Base-by-base conservation (phyloP, 2,329 filamentous ascomycete genomes). In the Emericellopsis atlantica region DNA sequence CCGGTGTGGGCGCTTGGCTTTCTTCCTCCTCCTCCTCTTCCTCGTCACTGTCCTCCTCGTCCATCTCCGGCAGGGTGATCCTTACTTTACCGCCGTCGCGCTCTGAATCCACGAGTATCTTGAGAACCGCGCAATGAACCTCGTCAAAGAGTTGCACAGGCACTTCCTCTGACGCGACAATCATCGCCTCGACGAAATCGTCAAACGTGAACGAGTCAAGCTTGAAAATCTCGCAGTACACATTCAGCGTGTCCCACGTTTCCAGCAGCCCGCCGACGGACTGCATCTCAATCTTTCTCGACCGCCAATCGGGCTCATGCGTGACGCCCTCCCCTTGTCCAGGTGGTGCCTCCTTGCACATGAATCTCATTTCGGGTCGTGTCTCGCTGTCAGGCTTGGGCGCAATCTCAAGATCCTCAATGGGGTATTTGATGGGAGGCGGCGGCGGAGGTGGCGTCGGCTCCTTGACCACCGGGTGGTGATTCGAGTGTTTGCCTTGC, bases 121-220 rank as follows among this genome's bases (percentile, higher is more conserved):
- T 95, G 45, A 98, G 65, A 4, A 95, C 78, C 0, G 90, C 81
- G 57, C 92, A 98, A 58, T 96, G 90, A 5, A 92, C 76, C 58
- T 98, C 92, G 39, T 86, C 80, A 49, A 95, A 81, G 1, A 98
- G 67, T 55, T 95, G 83, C 40, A 92, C 92, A 7, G 82, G 80
- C 1, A 77, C 66, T 18, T 86, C 78, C 29, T 81, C 74, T 0
- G 79, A 87, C 0, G 83, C 74, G 43, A 89, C 81, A 38, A 80
- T 74, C 70, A 98, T 79, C 0, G 89, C 83, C 56, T 96, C 84
- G 5, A 95, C 72, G 52, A 89, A 96, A 58, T 98, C 92, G 57
- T 98, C 92, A 53, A 96, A 93, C 0, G 90, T 96, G 55, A 98
- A 98, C 0, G 90, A 96, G 59, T 98, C 92, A 22, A 98, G 71